Evolutionary conservation across 768 basidiomycete species (phyloP).

Genomic region (Amyloporia xantha): DNA sequence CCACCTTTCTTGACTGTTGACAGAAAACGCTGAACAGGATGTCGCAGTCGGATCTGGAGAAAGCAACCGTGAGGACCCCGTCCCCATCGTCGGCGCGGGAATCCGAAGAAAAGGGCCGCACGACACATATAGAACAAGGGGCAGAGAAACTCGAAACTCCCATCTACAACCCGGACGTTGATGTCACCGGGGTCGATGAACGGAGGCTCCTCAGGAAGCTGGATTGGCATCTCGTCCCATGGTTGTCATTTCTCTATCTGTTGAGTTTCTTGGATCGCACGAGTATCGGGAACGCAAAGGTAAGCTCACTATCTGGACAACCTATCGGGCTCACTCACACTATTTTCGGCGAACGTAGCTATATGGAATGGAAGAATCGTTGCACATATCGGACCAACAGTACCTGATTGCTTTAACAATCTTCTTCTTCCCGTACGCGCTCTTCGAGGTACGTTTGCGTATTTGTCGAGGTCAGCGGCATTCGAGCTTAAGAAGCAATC

Average conservation of each 20-base stretch:
- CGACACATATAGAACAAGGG: constrained; percentile 16
- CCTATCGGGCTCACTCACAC: too few species aligned
- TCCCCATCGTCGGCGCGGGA: constrained; percentile 13
- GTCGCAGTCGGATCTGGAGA: constrained; percentile 10
- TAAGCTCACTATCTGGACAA: too few species aligned
- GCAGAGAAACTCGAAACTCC: constrained; percentile 9
- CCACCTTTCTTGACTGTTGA: background rate
- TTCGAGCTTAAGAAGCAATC: background rate
- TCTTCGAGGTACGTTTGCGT: constrained; percentile 59
- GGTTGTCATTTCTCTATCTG: constrained; percentile 71
- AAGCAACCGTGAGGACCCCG: constrained; percentile 13
- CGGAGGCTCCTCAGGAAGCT: constrained; percentile 65
- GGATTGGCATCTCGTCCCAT: constrained; percentile 58
- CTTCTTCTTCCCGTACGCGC: constrained; percentile 48
- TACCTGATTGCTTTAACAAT: constrained; percentile 61
- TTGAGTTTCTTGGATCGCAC: constrained; percentile 64
- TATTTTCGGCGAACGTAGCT: too few species aligned
- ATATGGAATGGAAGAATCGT: constrained; percentile 51
- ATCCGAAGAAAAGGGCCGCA: constrained; percentile 22
- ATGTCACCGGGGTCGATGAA: constrained; percentile 59
- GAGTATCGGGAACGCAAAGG: constrained; percentile 47
- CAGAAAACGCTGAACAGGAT: background rate
- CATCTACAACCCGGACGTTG: constrained; percentile 40
- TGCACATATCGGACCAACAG: constrained; percentile 58
- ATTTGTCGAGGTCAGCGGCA: background rate